Evolutionary conservation across 192 early-diverging fungal genomes (phyloP), one percentile per base, ranked within the genome.

Genomic region (Coemansia sp.): DNA sequence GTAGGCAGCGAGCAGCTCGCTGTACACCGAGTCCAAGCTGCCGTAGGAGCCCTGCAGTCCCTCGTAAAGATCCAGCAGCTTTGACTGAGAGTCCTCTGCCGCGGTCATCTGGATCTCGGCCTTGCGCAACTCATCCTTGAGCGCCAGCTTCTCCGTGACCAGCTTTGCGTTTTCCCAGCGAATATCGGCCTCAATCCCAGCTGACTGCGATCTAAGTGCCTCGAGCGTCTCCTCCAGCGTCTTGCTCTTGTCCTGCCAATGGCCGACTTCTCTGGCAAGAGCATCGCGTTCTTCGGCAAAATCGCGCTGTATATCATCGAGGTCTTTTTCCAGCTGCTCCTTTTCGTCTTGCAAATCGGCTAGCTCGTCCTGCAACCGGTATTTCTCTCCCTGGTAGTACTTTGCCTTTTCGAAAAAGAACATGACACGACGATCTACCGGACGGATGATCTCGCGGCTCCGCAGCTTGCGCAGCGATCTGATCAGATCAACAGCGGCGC

Each of bases 401-500:
- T 72, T 71, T 16, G 78, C 78, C 69, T 81, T 81, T 46, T 81
- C 78, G 60, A 69, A 75, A 45, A 81, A 81, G 48, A 81, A 72
- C 60, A 69, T 18, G 24, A 81, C 78, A 4, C 78, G 72, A 8
- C 78, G 72, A 45, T 81, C 78, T 6, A 75, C 69, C 7, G 72
- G 27, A 10, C 60, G 68, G 19, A 62, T 30, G 24, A 68, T 61
- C 61, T 74, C 71, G 27, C 77, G 71, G 60, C 66, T 71, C 29
- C 70, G 70, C n/a, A 81, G 72, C 53, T 65, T 65, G 56, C 78
- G 72, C 23, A 75, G 45, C 3, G 64, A 65, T 35, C 56, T 59
- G 16, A 75, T 71, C 34, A 81, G 58, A 3, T 65, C 62, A 4
- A 72, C 49, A 0, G 73, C 20, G 1, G 69, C 42, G 9, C 39